Conservation (phyloP, 225 moss, liverwort and hornwort species). For the Lunularia cruciata region DNA sequence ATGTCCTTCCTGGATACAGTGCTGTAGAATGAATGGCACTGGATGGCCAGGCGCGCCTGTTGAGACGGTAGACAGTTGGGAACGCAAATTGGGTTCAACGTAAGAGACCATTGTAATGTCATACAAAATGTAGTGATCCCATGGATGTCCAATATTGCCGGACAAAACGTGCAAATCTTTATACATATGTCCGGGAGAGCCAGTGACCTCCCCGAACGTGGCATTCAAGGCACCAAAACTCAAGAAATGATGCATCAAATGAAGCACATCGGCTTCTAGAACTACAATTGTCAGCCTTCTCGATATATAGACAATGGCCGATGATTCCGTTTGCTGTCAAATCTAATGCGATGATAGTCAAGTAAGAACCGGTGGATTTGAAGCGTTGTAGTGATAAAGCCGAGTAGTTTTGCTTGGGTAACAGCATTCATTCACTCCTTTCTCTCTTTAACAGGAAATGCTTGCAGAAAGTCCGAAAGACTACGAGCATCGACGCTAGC, state of each 20-base stretch:
- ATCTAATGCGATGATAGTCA: background rate
- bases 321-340: background rate
- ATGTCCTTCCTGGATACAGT: too few relatives aligned
- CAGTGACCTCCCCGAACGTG: background rate
- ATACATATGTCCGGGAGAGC: constrained; percentile 9
- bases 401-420: background rate
- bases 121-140: too few relatives aligned
- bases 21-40: too few relatives aligned
- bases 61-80: too few relatives aligned
- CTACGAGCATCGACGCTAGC: background rate
- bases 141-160: too few relatives aligned
- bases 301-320: constrained; percentile 2
- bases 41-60: too few relatives aligned
- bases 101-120: too few relatives aligned
- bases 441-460: background rate
- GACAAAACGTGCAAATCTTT: constrained; percentile 10
- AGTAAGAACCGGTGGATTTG: background rate
- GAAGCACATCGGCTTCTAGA: background rate
- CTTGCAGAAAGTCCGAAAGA: background rate
- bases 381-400: constrained; percentile 6
- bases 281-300: constrained; percentile 14
- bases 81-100: too few relatives aligned
- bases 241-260: background rate
- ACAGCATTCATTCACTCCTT: background rate
- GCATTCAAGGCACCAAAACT: background rate